Percentiles rank a stretch among this genome's conserved stretches.
Conservation (phyloP, 2,329 filamentous ascomycete species). For the Corinectria fuckeliana region DNA sequence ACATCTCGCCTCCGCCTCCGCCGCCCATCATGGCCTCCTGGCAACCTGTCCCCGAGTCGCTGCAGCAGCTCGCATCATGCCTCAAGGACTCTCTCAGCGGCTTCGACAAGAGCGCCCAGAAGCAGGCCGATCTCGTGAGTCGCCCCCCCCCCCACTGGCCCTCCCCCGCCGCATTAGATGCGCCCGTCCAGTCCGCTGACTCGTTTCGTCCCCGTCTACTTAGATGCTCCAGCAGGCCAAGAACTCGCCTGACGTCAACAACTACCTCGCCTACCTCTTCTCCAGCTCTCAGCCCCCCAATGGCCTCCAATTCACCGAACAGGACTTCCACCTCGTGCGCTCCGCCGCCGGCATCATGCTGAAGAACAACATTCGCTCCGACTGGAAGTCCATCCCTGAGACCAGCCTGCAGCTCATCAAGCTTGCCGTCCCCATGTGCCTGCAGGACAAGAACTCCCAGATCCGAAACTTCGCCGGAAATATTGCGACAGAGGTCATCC, state of each 20-base stretch:
- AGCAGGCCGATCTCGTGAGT: slow-evolving; percentile 85
- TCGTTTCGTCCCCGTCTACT: slow-evolving; percentile 22
- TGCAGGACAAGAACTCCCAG: slow-evolving; percentile 82
- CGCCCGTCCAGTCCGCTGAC: slow-evolving; percentile 29
- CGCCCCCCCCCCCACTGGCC: background rate
- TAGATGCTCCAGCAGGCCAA: slow-evolving; percentile 97
- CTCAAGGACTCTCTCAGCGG: slow-evolving; percentile 92
- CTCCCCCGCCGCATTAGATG: slow-evolving; percentile 12
- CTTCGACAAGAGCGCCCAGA: slow-evolving; percentile 79
- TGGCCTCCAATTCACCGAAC: slow-evolving; percentile 63
- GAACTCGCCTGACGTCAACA: slow-evolving; percentile 89
- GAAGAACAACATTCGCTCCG: slow-evolving; percentile 86
- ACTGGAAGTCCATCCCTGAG: slow-evolving; percentile 78
- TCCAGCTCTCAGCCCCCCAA: slow-evolving; percentile 70
- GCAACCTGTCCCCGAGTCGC: slow-evolving; percentile 86
- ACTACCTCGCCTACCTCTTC: slow-evolving; percentile 93
- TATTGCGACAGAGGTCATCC: slow-evolving; percentile 91
- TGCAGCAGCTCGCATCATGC: slow-evolving; percentile 87
- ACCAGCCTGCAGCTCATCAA: slow-evolving; percentile 78
- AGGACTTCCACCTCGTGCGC: slow-evolving; percentile 77
- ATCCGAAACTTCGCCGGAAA: slow-evolving; percentile 91
- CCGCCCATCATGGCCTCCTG: slow-evolving; percentile 79
- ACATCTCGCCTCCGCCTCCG: slow-evolving; percentile 7
- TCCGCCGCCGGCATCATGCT: slow-evolving; percentile 91
- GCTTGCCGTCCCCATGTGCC: slow-evolving; percentile 75